Evolutionary conservation across 768 basidiomycete genomes (phyloP).

Genomic region (Termitomyces sp.): DNA sequence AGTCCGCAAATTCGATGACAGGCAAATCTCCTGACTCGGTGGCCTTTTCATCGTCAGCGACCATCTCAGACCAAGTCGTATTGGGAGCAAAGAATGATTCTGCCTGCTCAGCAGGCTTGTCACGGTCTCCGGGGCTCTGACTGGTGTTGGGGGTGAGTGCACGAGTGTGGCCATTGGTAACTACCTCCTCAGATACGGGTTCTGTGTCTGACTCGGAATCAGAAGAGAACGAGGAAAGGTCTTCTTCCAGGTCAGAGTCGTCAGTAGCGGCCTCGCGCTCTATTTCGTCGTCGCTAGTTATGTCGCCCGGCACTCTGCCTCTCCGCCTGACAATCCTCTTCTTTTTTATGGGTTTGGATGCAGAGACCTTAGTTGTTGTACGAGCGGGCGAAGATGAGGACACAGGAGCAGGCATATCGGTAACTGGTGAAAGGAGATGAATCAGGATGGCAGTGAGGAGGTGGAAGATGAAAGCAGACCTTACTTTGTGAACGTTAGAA

Average conservation of each 20-base stretch:
- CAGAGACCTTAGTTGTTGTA: conserved; percentile 21
- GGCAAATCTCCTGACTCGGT: conserved; percentile 65
- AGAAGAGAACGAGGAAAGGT: conserved; percentile 52
- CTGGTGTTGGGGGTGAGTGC: conserved; percentile 65
- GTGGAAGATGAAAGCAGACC: conserved; percentile 14
- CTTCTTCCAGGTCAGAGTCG: conserved; percentile 66
- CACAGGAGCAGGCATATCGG: conserved; percentile 42
- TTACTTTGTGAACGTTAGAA: conserved; percentile 25
- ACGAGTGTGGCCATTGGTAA: conserved; percentile 42
- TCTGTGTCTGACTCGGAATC: conserved; percentile 69
- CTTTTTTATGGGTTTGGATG: conserved; percentile 32
- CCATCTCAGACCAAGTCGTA: conserved; percentile 80
- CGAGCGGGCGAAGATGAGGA: conserved; percentile 28
- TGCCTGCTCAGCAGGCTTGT: conserved; percentile 25
- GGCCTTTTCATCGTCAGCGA: conserved; percentile 57
- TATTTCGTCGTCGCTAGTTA: conserved; percentile 76
- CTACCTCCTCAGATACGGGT: conserved; percentile 59
- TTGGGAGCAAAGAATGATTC: conserved; percentile 49
- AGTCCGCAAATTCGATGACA: conserved; percentile 76
- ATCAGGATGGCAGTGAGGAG: conserved; percentile 9
- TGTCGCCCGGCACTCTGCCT: conserved; percentile 50
- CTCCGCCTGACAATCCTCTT: conserved; percentile 51
- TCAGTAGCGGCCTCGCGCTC: conserved; percentile 67
- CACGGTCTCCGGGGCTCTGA: conserved; percentile 46
- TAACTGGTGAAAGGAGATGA: conserved; percentile 18